Percentiles rank a stretch among this genome's conserved stretches.
Evolutionary conservation across 257 asterid species (phyloP).

Genomic region (Plantago elongata): DNA sequence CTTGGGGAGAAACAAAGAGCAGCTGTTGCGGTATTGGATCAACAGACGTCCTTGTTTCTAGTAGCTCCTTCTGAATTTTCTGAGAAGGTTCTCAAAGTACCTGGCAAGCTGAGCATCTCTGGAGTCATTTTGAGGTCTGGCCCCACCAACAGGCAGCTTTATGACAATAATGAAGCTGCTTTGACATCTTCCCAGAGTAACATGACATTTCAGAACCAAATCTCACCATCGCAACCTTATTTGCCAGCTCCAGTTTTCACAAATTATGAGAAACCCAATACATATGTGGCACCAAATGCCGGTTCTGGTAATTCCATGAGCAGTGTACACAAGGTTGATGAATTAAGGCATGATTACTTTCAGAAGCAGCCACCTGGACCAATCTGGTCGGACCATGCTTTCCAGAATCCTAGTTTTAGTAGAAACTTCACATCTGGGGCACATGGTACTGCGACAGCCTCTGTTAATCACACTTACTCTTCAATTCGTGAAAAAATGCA

Average conservation of each 20-base stretch:
- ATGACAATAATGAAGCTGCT: constrained; percentile 35
- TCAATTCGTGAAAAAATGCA: constrained; percentile 29
- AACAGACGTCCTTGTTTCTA: constrained; percentile 70
- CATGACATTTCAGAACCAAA: constrained; percentile 32
- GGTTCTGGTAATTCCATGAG: constrained; percentile 25
- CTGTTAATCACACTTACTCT: constrained; percentile 25
- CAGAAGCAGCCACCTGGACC: constrained; percentile 34
- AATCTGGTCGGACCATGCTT: constrained; percentile 44
- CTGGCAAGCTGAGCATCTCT: constrained; percentile 80
- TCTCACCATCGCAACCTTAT: constrained; percentile 54
- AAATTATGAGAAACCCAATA: constrained; percentile 29
- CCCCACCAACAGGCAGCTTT: constrained; percentile 37
- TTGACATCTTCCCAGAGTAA: constrained; percentile 33
- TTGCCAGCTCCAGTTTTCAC: constrained; percentile 30
- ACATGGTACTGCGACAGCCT: constrained; percentile 20
- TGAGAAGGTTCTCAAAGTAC: constrained; percentile 82
- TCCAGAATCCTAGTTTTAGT: constrained; percentile 28
- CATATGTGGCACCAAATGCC: constrained; percentile 22
- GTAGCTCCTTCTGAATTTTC: constrained; percentile 97
- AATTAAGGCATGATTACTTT: constrained; percentile 35
- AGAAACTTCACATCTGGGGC: constrained; percentile 28
- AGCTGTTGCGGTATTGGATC: constrained; percentile 88
- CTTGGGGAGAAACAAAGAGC: constrained; percentile 87
- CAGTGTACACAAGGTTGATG: constrained; percentile 21
- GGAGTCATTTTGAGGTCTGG: constrained; percentile 75